These are phyloP conservation scores for Aspergillus caelatus DNA, from an alignment of 2,329 filamentous ascomycete species.

Conservation along the genomic window DNA sequence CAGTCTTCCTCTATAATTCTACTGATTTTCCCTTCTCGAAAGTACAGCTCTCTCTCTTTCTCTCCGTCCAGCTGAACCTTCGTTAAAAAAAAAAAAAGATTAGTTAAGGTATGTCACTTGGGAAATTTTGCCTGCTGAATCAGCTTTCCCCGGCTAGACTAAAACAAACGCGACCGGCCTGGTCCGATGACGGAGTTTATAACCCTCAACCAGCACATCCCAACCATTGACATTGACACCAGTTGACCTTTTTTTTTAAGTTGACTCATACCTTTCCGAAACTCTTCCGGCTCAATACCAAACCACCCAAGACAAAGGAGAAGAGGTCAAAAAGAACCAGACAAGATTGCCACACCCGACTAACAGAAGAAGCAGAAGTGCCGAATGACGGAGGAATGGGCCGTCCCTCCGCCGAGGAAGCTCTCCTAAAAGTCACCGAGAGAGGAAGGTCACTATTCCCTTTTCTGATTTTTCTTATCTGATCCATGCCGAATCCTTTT, in stretches of 20 bases:
- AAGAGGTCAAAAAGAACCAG: neutral
- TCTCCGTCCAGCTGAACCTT: neutral
- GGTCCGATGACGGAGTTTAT: conserved; percentile 28
- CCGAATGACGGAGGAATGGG: conserved; percentile 26
- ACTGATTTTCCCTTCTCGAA: no score
- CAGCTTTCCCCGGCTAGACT: conserved; percentile 18
- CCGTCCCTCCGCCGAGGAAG: conserved; percentile 9
- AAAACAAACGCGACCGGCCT: conserved; percentile 9
- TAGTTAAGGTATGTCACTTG: no score
- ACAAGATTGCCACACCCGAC: neutral
- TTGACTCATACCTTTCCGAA: neutral
- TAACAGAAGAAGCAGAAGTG: conserved; percentile 12
- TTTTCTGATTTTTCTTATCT: conserved; percentile 10
- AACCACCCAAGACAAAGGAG: neutral
- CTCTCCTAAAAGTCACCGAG: neutral
- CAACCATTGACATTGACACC: neutral
- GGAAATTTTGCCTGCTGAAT: conserved; percentile 14
- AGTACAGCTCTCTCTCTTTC: neutral
- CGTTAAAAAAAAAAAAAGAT: neutral
- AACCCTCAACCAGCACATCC: neutral
- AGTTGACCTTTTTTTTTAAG: neutral
- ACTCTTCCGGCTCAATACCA: neutral
- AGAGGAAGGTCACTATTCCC: neutral
- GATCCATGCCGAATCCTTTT: neutral
- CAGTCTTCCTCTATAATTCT: neutral